Evolutionary conservation across 192 early-diverging fungal genomes (phyloP).

Genomic region (Dissophora globulifera): DNA sequence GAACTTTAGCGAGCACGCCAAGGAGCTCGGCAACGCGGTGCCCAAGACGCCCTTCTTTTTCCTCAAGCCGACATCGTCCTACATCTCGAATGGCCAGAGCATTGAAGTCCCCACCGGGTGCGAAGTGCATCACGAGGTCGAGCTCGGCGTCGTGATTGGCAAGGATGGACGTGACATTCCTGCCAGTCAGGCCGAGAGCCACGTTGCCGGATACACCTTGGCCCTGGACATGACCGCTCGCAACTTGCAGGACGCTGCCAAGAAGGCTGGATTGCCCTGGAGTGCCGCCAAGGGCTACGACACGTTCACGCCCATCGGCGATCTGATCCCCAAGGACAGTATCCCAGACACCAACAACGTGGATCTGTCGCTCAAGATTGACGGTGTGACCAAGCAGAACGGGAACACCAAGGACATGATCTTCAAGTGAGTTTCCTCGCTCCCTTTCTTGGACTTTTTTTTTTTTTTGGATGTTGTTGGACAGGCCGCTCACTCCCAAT

Average conservation of each 20-base stretch:
- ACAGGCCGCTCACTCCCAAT: no score
- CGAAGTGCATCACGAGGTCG: constrained; percentile 92
- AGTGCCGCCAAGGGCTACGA: constrained; percentile 94
- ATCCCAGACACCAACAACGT: constrained; percentile 82
- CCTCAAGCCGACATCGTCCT: constrained; percentile 91
- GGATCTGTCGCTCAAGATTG: constrained; percentile 80
- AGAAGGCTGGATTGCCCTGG: constrained; percentile 90
- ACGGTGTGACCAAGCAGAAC: constrained; percentile 80
- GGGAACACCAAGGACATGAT: constrained; percentile 94
- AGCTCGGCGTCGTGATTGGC: constrained; percentile 93
- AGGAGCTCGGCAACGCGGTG: constrained; percentile 92
- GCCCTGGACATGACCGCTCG: constrained; percentile 94
- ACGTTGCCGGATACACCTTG: constrained; percentile 84
- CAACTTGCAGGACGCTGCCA: constrained; percentile 86
- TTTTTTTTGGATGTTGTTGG: no score
- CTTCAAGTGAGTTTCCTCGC: constrained; percentile 83
- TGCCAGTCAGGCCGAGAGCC: constrained; percentile 65
- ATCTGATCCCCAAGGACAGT: constrained; percentile 77
- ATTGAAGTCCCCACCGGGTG: constrained; percentile 86
- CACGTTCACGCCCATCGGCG: constrained; percentile 91
- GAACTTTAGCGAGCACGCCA: constrained; percentile 94
- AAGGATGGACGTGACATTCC: constrained; percentile 79
- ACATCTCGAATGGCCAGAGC: constrained; percentile 68
- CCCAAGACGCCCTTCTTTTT: constrained; percentile 92
- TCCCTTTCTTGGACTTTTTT: no score